Percentiles rank a stretch among this genome's conserved stretches.
phyloP scores from a whole-genome alignment of 495 filamentous ascomycete genomes.

The Lophiotrema nucula region DNA sequence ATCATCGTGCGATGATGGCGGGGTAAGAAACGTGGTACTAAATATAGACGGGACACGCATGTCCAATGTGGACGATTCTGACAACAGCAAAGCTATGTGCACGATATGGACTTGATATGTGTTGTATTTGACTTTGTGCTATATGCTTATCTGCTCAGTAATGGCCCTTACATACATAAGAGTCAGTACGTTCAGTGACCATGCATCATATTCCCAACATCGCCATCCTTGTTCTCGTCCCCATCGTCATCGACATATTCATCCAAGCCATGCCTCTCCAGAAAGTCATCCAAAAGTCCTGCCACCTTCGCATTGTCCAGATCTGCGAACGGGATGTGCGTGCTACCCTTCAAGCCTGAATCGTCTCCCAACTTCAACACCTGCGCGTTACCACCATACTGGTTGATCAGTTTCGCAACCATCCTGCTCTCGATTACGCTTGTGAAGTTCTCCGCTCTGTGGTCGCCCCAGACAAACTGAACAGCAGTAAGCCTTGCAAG shows the following conservation, averaged over 20 bases:
- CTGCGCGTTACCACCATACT: conserved; percentile 48
- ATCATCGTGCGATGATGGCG: too few species aligned
- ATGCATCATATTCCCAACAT: too few species aligned
- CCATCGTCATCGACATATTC: conserved; percentile 32
- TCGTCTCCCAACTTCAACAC: conserved; percentile 46
- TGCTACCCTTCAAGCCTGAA: conserved; percentile 44
- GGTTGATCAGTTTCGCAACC: conserved; percentile 45
- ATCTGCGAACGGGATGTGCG: conserved; percentile 50
- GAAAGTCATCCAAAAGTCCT: conserved; percentile 43
- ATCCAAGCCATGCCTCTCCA: conserved; percentile 41
- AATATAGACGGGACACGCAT: too few species aligned
- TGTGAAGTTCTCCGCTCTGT: conserved; percentile 40
- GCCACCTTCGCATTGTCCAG: conserved; percentile 48
- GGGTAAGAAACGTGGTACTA: too few species aligned
- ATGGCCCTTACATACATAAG: too few species aligned
- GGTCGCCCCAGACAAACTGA: conserved; percentile 52
- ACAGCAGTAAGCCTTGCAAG: conserved; percentile 43
- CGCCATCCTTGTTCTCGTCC: neutral
- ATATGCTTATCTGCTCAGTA: too few species aligned
- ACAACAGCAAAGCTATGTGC: too few species aligned
- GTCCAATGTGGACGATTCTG: too few species aligned
- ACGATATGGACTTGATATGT: too few species aligned
- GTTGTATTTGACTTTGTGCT: too few species aligned
- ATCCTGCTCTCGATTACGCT: conserved; percentile 39
- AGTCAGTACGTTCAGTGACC: too few species aligned